Evolutionary conservation across 371 early-diverging fungal species (phyloP), one percentile per base, ranked within the genome.

Genomic region (Actinomucor elegans): DNA sequence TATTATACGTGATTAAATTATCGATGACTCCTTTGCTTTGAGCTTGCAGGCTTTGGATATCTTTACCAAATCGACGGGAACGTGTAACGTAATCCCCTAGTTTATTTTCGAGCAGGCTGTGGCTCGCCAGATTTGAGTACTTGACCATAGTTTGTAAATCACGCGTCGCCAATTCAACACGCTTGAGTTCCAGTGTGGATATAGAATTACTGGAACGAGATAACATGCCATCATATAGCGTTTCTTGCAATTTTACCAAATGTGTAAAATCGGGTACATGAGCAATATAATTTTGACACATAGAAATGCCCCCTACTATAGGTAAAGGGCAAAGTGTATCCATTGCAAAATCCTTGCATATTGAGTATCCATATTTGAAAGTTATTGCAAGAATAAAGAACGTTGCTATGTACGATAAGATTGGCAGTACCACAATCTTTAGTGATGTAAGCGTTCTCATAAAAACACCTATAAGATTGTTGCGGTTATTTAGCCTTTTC

Each of bases 1-100:
- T 68, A 32, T 76, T 75, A 58, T 79, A 79, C 0, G 77, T 71
- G 34, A 79, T 79, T 14, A 76, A 40, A 33, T 76, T 79, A 48
- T 76, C 63, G 32, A 73, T 58, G 1, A 64, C 57, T 1, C 61
- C 52, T 18, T 49, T 60, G 20, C 57, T 64, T 12, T 57, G 50
- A 14, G 64, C 53, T 23, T 67, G 59, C 1, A 63, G 41, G 12
- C 47, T 49, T 34, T 74, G 73, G 7, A 79, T 49, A 44, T 71
- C 66, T 26, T 64, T 50, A 0, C 77, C 71, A 51, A 79, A 68
- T 3, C 38, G 42, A 21, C 71, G 50, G 4, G 76, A 70, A 3
- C 66, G 66, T 4, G 38, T 42, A 17, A 73, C 40, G 48, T 76
- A 79, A 11, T 73, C 74, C 3, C 63, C 62, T 20, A 79, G 43